Base-by-base conservation (phyloP, 169 alveolate species). In the Plasmodium gallinaceum region DNA sequence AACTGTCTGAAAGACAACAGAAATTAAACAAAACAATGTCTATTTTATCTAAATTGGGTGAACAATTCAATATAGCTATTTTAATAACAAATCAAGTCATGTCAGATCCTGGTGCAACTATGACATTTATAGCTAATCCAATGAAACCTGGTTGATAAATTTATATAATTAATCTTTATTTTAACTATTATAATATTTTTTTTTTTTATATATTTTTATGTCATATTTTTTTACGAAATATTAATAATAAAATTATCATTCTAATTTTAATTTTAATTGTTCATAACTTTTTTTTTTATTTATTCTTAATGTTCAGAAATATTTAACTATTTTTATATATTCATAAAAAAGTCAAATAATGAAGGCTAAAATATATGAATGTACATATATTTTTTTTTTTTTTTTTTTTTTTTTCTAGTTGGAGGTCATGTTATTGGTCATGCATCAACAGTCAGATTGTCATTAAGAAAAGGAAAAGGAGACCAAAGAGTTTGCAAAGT, bases 381-480 rank as follows among this genome's bases (percentile, higher is more conserved):
- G 7, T 68, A 85, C 39, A 39, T 18, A 24, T 26, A 52, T 2
- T 66, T 37, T 66, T 66, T 66, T 37, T 0, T 66, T 39, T 32
- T 16, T 43, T 12, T 43, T 60, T 64, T 22, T 46, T 58, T 42
- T 54, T 18, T 57, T 22, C 37, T 76, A 74, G 97, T 98, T 54
- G 99, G 99, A 7, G 99, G 99, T 0, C 99, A 98, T 94, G 99
- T 98, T 65, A 96, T 98, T 92, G 99, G 99, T 22, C 99, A 98
- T 92, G 99, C 99, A 16, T 96, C 99, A 7, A 96, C 98, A 48
- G 97, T 98, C 0, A 96, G 99, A 74, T 93, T 98, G 6, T 95
- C 97, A 69, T 93, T 98, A 24, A 97, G 99, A 80, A 98, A 98
- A 85, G 99, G 99, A 5, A 96, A 97, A 85, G 98, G 98, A 24